phyloP scores from a whole-genome alignment of 768 basidiomycete genomes.

The Suillus subaureus region DNA sequence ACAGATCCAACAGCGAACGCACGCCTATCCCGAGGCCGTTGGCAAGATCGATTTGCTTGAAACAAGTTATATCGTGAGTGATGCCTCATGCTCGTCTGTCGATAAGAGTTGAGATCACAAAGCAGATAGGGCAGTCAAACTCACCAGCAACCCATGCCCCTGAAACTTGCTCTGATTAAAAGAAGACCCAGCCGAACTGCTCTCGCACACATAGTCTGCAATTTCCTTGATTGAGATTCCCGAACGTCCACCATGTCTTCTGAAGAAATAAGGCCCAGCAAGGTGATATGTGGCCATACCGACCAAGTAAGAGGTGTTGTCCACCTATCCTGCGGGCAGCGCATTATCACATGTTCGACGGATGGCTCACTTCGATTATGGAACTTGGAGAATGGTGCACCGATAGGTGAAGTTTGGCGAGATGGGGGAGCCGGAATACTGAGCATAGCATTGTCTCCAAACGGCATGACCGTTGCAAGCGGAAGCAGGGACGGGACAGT shows the following conservation, averaged over 20 bases:
- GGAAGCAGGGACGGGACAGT: not conserved
- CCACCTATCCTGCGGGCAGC: not conserved
- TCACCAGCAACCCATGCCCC: not conserved
- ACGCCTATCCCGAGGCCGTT: not conserved
- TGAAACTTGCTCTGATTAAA: not conserved
- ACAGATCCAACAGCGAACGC: not conserved
- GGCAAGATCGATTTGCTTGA: not conserved
- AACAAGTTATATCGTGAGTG: not conserved
- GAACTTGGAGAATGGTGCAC: too few species aligned
- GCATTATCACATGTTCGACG: constrained; percentile 11
- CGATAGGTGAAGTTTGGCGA: not conserved
- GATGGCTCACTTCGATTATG: too few species aligned
- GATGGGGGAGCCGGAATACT: not conserved
- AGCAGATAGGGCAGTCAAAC: not conserved
- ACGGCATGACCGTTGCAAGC: not conserved
- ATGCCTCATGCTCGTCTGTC: not conserved
- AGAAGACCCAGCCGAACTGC: not conserved
- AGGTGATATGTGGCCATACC: not conserved
- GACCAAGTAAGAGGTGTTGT: too few species aligned
- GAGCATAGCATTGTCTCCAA: not conserved
- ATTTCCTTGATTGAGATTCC: not conserved
- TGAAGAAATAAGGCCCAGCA: not conserved
- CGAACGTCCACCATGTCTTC: not conserved
- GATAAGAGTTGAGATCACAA: not conserved
- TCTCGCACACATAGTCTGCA: too few species aligned